Evolutionary conservation across 2,329 filamentous ascomycete species (phyloP).

Genomic region (Verticillium albo-atrum): DNA sequence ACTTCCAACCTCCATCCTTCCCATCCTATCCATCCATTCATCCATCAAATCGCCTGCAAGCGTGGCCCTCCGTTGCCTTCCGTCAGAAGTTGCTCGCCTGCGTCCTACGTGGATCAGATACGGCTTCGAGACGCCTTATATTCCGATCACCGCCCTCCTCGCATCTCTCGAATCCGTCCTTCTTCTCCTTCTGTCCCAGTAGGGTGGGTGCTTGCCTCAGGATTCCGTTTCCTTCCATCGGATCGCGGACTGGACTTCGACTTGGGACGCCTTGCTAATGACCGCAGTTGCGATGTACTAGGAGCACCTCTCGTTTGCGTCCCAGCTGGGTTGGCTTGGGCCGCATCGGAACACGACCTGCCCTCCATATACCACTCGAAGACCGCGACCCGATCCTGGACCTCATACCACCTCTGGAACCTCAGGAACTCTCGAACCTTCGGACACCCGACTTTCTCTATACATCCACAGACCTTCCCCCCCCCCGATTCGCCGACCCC

Average conservation of each 20-base stretch:
- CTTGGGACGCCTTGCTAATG: neutral
- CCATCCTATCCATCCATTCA: neutral
- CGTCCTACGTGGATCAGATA: neutral
- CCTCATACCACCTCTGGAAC: constrained; percentile 11
- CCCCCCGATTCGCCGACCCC: constrained; percentile 4
- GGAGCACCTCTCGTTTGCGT: constrained; percentile 23
- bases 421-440: constrained; percentile 7
- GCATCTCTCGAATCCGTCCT: neutral
- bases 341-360: constrained; percentile 10
- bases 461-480: neutral
- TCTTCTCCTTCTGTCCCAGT: neutral
- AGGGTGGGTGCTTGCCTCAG: neutral
- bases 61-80: neutral
- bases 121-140: neutral
- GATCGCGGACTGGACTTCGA: neutral
- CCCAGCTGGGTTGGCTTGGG: constrained; percentile 28
- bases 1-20: neutral
- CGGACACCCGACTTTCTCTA: constrained; percentile 9
- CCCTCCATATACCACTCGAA: neutral
- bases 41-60: neutral
- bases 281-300: constrained; percentile 27
- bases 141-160: neutral
- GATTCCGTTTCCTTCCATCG: neutral
- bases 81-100: neutral
- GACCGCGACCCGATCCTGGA: constrained; percentile 1